Evolutionary conservation across 2,329 filamentous ascomycete species (phyloP).

Genomic region (Periconia sp.): DNA sequence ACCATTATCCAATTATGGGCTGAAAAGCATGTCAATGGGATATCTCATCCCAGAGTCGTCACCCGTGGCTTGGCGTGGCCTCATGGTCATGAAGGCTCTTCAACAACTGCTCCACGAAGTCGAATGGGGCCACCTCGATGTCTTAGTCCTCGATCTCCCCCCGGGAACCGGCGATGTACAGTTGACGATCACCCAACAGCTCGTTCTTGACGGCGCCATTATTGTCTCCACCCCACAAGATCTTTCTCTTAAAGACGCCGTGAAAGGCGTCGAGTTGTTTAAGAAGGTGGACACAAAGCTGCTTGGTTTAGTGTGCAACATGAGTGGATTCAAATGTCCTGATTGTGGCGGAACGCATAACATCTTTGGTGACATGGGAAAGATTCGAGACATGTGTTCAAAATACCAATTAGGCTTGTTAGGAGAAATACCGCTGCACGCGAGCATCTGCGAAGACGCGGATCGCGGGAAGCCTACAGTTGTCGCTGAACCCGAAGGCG

Average conservation of each 20-base stretch:
- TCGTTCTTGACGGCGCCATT: conserved; percentile 83
- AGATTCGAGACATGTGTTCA: conserved; percentile 77
- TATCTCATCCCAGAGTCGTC: conserved; percentile 82
- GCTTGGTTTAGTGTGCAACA: conserved; percentile 74
- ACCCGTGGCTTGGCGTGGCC: conserved; percentile 90
- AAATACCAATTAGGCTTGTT: conserved; percentile 79
- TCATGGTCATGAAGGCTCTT: conserved; percentile 97
- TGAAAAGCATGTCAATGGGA: conserved; percentile 99
- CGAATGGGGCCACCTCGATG: conserved; percentile 87
- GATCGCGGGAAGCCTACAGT: conserved; percentile 89
- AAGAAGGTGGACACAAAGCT: conserved; percentile 79
- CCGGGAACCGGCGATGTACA: conserved; percentile 96
- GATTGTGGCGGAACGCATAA: conserved; percentile 57
- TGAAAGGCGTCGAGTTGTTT: conserved; percentile 93
- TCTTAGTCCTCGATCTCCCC: conserved; percentile 88
- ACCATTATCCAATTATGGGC: conserved; percentile 89
- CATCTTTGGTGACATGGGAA: conserved; percentile 65
- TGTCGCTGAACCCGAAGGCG: conserved; percentile 79
- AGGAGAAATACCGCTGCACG: conserved; percentile 87
- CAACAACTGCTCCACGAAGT: conserved; percentile 96
- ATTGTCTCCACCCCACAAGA: conserved; percentile 95
- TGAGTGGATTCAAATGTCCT: conserved; percentile 47
- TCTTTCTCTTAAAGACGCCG: conserved; percentile 87
- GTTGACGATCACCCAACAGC: conserved; percentile 93
- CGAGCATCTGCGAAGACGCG: conserved; percentile 84